Conservation (phyloP, 129 eudicot species). For the carrot (Daucus carota) region DH1_v3.0 NC_030381.2:15658501-15659000, state of each 20-base stretch:
- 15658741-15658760: too few species aligned
- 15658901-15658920: constrained; percentile 7
- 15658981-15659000: constrained; percentile 19
- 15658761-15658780: neutral
- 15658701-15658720: neutral
- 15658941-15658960: constrained; percentile 12
- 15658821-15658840: neutral
- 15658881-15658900: neutral
- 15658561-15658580: too few species aligned
- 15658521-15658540: too few species aligned
- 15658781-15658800: neutral
- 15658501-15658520: too few species aligned
- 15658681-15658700: too few species aligned
- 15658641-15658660: too few species aligned
- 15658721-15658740: neutral
- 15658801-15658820: constrained; percentile 15
- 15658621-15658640: too few species aligned
- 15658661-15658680: neutral
- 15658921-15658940: constrained; percentile 9
- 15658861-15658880: neutral
- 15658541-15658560: too few species aligned
- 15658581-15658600: too few species aligned
- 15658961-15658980: constrained; percentile 14
- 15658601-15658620: too few species aligned
- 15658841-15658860: neutral